A percentile compares a stretch with the other conserved stretches of the same genome.
Conservation (phyloP, 129 eudicot genomes). For the Flaveria linearis region DNA sequence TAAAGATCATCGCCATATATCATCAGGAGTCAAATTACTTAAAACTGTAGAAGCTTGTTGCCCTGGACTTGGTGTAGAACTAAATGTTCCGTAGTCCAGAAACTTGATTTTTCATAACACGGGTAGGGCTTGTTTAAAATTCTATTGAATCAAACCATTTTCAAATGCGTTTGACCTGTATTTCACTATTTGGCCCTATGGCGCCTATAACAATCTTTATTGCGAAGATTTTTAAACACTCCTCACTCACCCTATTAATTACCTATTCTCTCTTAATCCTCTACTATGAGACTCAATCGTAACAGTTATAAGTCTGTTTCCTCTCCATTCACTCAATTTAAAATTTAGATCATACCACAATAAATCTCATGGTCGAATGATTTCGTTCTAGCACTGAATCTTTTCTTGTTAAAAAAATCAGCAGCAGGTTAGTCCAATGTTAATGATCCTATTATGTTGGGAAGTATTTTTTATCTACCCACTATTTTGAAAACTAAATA, state of each 20-base stretch:
- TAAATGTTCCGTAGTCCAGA: neutral
- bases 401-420: neutral
- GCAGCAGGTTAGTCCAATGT: neutral
- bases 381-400: neutral
- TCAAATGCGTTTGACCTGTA: neutral
- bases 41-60: neutral
- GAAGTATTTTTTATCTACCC: too few relatives aligned
- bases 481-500: too few relatives aligned
- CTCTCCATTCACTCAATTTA: neutral
- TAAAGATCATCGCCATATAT: neutral
- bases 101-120: neutral
- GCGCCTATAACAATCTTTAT: neutral
- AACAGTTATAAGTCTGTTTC: neutral
- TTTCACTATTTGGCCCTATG: neutral
- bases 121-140: neutral
- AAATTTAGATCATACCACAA: neutral
- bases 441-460: too few relatives aligned
- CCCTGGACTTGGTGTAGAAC: neutral
- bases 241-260: neutral
- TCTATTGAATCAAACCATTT: neutral
- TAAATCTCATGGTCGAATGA: neutral
- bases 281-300: neutral
- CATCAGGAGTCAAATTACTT: neutral
- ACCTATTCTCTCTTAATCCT: too few relatives aligned
- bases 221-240: neutral